Conservation (phyloP, 192 early-diverging fungal species). For the Glomus cerebriforme region DNA sequence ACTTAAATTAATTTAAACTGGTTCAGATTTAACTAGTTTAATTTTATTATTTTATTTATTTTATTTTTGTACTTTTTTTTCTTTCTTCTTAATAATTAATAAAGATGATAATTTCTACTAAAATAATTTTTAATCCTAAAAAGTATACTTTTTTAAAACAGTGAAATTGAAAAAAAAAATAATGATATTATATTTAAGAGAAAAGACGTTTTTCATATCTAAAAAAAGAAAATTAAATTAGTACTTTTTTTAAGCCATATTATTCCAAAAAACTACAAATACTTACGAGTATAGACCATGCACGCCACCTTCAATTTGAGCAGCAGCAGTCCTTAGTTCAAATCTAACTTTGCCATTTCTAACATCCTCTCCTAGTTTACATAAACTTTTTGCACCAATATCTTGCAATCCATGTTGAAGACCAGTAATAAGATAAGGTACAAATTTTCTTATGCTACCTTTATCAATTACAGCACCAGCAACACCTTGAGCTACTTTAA, state of each 20-base stretch:
- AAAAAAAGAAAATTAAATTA: neutral
- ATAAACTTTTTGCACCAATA: slow-evolving; percentile 79
- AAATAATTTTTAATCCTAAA: too few relatives aligned
- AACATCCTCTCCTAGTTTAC: slow-evolving; percentile 70
- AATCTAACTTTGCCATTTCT: slow-evolving; percentile 79
- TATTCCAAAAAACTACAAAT: neutral
- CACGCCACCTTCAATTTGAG: slow-evolving; percentile 96
- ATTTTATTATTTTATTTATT: too few relatives aligned
- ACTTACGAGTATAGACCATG: slow-evolving; percentile 80
- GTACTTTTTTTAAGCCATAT: neutral
- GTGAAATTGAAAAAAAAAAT: too few relatives aligned
- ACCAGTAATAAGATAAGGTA: slow-evolving; percentile 89
- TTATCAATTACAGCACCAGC: slow-evolving; percentile 97
- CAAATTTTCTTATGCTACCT: slow-evolving; percentile 92
- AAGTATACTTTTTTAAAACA: too few relatives aligned
- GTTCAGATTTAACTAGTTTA: too few relatives aligned
- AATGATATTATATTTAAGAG: neutral
- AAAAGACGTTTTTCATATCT: slow-evolving; percentile 20
- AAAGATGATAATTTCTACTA: too few relatives aligned
- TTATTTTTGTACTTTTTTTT: too few relatives aligned
- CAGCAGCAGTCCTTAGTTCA: slow-evolving; percentile 91
- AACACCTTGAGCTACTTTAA: slow-evolving; percentile 99
- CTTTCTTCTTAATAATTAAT: too few relatives aligned
- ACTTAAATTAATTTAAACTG: too few relatives aligned
- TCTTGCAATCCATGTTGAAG: slow-evolving; percentile 98